Conservation (phyloP, 2,329 filamentous ascomycete species). For the Alternaria ethzedia region DNA sequence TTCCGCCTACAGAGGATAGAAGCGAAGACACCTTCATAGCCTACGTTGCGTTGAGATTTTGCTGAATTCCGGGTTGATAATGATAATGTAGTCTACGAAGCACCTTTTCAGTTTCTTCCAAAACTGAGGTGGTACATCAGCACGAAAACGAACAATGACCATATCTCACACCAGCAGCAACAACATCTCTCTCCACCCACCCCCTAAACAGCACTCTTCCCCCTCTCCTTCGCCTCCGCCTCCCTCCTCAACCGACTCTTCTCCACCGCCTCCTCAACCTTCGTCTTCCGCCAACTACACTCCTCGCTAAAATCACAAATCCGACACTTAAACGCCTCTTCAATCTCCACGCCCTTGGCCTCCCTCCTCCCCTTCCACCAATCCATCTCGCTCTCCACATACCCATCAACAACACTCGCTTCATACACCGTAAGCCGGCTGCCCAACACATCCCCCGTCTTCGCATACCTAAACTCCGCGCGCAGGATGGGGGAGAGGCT, state of each 20-base stretch:
- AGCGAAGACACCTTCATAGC: no score
- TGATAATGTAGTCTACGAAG: no score
- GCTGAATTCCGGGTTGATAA: no score
- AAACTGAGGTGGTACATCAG: no score
- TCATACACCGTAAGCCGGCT: conserved; percentile 71
- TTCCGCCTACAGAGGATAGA: no score
- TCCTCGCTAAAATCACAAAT: conserved; percentile 81
- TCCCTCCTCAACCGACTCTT: conserved; percentile 38
- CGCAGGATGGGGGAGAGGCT: conserved; percentile 58
- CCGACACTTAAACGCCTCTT: conserved; percentile 88
- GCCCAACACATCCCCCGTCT: conserved; percentile 61
- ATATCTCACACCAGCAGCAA: no score
- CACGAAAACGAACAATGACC: no score
- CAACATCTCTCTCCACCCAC: neutral
- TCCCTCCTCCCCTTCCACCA: conserved; percentile 85
- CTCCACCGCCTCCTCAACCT: conserved; percentile 66
- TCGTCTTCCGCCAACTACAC: conserved; percentile 78
- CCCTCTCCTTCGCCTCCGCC: conserved; percentile 25
- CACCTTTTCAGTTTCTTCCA: no score
- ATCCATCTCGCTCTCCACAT: conserved; percentile 72
- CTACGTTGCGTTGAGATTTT: no score
- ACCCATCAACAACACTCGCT: conserved; percentile 65
- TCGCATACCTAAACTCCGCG: conserved; percentile 60
- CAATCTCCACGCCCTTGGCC: conserved; percentile 76
- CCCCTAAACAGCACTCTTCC: conserved; percentile 33